Percentiles rank a stretch among this genome's conserved stretches.
Evolutionary conservation across 192 early-diverging fungal species (phyloP).

Genomic region (Coemansia sp.): DNA sequence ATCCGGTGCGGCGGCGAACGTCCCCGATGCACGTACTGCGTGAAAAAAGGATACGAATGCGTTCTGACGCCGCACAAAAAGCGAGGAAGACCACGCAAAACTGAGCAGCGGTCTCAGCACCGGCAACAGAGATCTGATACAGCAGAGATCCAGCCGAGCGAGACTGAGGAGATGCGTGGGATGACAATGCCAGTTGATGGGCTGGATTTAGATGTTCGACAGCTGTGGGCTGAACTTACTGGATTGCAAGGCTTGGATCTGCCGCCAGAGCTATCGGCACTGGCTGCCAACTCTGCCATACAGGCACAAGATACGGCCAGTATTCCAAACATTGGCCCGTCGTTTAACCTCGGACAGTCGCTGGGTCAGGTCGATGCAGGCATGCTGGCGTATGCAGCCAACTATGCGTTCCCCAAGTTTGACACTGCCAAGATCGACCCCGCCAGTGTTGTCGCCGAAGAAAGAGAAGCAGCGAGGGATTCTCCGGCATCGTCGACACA

Average conservation of each 20-base stretch:
- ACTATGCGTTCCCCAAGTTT: conserved; percentile 42
- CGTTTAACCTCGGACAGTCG: conserved; percentile 13
- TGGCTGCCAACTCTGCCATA: conserved; percentile 26
- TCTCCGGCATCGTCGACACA: conserved; percentile 13
- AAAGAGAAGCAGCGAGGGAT: neutral
- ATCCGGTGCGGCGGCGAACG: conserved; percentile 54
- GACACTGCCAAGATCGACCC: neutral
- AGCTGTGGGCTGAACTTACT: conserved; percentile 46
- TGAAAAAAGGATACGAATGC: conserved; percentile 49
- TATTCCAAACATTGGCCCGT: conserved; percentile 14
- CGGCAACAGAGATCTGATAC: neutral
- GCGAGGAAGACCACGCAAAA: conserved; percentile 44
- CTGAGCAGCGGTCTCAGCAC: conserved; percentile 14
- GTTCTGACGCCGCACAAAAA: conserved; percentile 53
- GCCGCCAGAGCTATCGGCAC: conserved; percentile 33
- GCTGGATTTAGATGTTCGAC: conserved; percentile 31
- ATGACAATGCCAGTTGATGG: conserved; percentile 15
- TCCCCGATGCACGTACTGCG: conserved; percentile 53
- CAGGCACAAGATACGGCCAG: conserved; percentile 13
- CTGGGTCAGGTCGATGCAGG: neutral
- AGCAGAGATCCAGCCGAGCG: neutral
- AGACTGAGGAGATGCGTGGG: neutral
- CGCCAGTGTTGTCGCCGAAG: neutral
- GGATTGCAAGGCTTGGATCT: conserved; percentile 37
- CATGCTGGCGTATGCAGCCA: conserved; percentile 26